Conservation (phyloP, 1,139 yeast species). For the Yamadazyma diospyri region DNA sequence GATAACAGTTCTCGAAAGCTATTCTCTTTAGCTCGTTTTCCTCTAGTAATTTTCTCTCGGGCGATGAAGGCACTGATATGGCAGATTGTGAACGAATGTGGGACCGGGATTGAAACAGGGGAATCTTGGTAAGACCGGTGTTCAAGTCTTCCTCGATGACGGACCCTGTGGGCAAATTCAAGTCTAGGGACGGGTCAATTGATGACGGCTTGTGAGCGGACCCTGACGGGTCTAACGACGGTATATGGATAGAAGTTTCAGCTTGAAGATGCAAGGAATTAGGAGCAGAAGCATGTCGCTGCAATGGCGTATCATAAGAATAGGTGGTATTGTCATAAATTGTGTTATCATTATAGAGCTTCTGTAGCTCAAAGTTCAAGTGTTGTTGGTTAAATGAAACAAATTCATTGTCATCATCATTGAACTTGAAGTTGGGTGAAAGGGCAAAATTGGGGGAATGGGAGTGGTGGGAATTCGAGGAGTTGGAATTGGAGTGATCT, state of each 20-base stretch:
- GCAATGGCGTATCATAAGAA: constrained; percentile 1
- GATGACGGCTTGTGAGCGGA: too few species aligned
- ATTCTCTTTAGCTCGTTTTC: constrained; percentile 41
- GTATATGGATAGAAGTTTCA: not conserved
- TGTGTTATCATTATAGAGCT: not conserved
- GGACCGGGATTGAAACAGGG: not conserved
- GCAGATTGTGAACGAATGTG: not conserved
- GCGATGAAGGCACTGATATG: constrained; percentile 6
- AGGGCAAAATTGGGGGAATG: constrained; percentile 3
- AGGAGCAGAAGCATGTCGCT: constrained; percentile 5
- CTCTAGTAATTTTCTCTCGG: constrained; percentile 14
- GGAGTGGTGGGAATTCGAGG: constrained; percentile 3
- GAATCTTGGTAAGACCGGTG: not conserved
- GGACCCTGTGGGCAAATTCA: not conserved
- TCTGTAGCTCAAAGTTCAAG: constrained; percentile 3
- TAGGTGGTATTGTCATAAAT: not conserved
- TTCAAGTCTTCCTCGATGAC: not conserved
- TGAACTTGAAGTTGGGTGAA: not conserved
- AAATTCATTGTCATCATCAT: constrained; percentile 3
- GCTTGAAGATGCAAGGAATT: not conserved
- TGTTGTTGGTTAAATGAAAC: constrained; percentile 2
- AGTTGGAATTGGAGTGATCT: constrained; percentile 2
- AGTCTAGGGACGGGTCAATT: not conserved
- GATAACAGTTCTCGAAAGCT: constrained; percentile 41
- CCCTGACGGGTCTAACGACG: too few species aligned